A percentile compares a stretch with the other conserved stretches of the same genome.
Conservation (phyloP, 768 basidiomycete genomes). For the Russula sp. region DNA sequence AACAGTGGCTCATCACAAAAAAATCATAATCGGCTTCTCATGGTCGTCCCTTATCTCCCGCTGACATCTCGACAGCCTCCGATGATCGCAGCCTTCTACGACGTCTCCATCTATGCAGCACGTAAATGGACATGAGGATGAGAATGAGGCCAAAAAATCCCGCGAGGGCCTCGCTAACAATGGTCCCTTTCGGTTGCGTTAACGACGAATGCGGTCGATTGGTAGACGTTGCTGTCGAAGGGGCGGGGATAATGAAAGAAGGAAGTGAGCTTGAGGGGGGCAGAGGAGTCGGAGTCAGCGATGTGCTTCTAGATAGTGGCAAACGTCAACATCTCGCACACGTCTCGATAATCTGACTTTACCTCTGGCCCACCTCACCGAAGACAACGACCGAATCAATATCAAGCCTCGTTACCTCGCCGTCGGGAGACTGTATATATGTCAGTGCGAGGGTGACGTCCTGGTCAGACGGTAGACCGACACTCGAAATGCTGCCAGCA, state of each 20-base stretch:
- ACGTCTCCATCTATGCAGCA: slow-evolving; percentile 17
- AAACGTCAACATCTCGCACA: slow-evolving; percentile 1
- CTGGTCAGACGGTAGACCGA: slow-evolving; percentile 27
- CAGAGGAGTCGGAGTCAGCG: slow-evolving; percentile 19
- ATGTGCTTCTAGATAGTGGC: slow-evolving; percentile 12
- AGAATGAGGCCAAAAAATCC: slow-evolving; percentile 31
- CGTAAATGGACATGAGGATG: slow-evolving; percentile 14
- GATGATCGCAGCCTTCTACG: not conserved
- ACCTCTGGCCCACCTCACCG: slow-evolving; percentile 14
- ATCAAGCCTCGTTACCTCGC: slow-evolving; percentile 27
- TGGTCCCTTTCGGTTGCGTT: slow-evolving; percentile 30
- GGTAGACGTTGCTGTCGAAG: slow-evolving; percentile 15
- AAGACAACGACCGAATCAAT: slow-evolving; percentile 28
- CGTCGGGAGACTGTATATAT: slow-evolving; percentile 21
- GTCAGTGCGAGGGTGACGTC: slow-evolving; percentile 29
- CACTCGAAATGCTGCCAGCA: slow-evolving; percentile 23
- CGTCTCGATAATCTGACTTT: not conserved
- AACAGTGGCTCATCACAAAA: not conserved
- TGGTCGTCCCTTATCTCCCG: not conserved
- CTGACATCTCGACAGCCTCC: slow-evolving; percentile 21
- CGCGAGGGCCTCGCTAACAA: slow-evolving; percentile 30
- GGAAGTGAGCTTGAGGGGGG: slow-evolving; percentile 29
- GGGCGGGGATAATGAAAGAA: slow-evolving; percentile 27
- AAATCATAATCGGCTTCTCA: not conserved
- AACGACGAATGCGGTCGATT: slow-evolving; percentile 18